These are phyloP conservation scores for Striga asiatica DNA, from an alignment of 257 asterid genomes.

Conservation along the genomic window DNA sequence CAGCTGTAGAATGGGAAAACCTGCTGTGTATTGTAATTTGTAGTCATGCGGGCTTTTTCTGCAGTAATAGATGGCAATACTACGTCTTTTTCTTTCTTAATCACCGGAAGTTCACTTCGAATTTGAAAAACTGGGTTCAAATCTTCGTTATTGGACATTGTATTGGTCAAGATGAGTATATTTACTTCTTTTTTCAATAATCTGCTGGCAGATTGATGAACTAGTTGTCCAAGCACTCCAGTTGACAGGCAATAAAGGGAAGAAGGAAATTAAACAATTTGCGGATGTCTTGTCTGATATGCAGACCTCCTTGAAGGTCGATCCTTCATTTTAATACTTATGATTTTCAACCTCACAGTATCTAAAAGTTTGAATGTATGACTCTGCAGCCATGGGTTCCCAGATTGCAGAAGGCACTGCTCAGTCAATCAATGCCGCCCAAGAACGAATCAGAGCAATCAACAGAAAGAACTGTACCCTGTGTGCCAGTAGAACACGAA, in stretches of 20 bases:
- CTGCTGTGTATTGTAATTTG: no score
- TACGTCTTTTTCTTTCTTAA: neutral
- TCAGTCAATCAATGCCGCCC: conserved; percentile 19
- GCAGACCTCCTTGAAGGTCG: conserved; percentile 71
- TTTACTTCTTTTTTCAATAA: conserved; percentile 12
- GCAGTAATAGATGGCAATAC: neutral
- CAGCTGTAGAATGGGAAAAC: conserved; percentile 4
- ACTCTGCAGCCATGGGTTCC: conserved; percentile 80
- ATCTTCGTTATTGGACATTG: neutral
- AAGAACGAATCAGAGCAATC: conserved; percentile 27
- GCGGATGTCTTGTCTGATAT: conserved; percentile 58
- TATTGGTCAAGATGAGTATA: conserved; percentile 12
- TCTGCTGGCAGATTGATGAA: conserved; percentile 70
- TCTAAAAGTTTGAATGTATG: neutral
- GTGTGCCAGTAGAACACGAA: conserved; percentile 15
- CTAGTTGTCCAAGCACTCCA: conserved; percentile 62
- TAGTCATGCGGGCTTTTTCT: neutral
- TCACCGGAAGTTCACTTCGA: neutral
- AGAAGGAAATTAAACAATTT: conserved; percentile 58
- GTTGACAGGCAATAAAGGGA: conserved; percentile 27
- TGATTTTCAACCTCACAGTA: neutral
- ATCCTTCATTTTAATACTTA: conserved; percentile 8
- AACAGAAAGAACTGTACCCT: conserved; percentile 15
- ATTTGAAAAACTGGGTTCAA: neutral
- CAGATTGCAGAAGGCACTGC: conserved; percentile 47